Base-by-base conservation (phyloP, 1,139 yeast species). In the Scheffersomyces segobiensis region DNA sequence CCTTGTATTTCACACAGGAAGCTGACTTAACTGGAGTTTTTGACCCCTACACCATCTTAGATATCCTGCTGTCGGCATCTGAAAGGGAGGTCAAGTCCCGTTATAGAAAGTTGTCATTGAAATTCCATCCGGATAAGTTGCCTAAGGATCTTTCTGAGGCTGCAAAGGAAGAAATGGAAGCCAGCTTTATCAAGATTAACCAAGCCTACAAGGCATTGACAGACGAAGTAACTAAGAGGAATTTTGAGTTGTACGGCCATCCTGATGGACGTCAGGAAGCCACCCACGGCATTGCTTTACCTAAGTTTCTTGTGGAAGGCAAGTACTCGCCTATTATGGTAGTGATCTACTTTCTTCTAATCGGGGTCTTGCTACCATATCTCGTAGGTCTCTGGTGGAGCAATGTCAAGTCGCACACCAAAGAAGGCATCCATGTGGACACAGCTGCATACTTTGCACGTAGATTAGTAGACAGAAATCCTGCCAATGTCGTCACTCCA, bases 251-350 rank as follows among this genome's bases (percentile, higher is more conserved):
- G 67, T 95, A 88, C 69, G 99, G 99, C 53, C 97, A 96, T 71
- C 99, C 99, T 6, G 99, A 96, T 76, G 99, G 99, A 50, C 97
- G 97, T 54, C 97, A 92, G 73, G 91, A 91, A 53, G 82, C 90
- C n/a, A 79, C 89, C n/a, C 98, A 92, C 71, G 99, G 99, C 59
- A 93, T 96, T 73, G 99, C 98, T 0, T 78, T 96, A 65, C 99
- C 99, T 50, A 88, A 89, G 71, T 92, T 92, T 75, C 81, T 96
- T 65, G 92, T 96, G 51, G 97, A 92, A 65, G 95, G 97, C 46
- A 82, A 86, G 60, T 89, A 89, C 51, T 88, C 96, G 5, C 85
- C 89, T 2, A 67, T 89, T 52, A 81, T 91, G 65, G 85, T 89
- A 26, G 73, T 85, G 7, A 65, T 82, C 4, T 96, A 96, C 73